Base-by-base conservation (phyloP, 1,139 yeast genomes). In the Petasospora fabianii region DNA sequence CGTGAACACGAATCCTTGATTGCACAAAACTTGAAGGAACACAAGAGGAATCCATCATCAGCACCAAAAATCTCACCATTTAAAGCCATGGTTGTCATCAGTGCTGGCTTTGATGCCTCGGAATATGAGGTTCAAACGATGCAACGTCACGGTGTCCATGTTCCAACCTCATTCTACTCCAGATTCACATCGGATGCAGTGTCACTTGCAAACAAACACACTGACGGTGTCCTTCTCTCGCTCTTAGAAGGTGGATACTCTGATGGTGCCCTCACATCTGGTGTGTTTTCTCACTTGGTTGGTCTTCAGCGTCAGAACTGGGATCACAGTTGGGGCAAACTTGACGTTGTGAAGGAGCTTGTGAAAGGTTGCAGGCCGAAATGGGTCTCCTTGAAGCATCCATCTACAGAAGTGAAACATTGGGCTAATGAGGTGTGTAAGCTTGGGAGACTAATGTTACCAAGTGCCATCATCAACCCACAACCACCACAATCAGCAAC, bases 31-130 rank as follows among this genome's bases (percentile, higher is more conserved):
- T 27, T 33, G 11, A 24, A 28, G 21, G 34, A 28, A 8, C 18
- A 28, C 18, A 29, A 63, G 68, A 34, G 61, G 65, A 27, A 27
- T 3, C 17, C 28, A 14, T n/a, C 28, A n/a, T n/a, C n/a, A n/a
- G n/a, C n/a, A 6, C 16, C 16, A 5, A 22, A 12, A 33, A 12
- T 60, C 59, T 42, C 64, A 46, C 75, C 77, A 1, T 84, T 81
- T 61, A 81, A 80, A 53, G 87, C 92, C 0, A 59, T 85, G 44
- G 76, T 86, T 5, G 71, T 82, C 14, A 70, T 86, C 2, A 83
- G 94, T 30, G 92, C 96, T 1, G 96, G 96, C 3, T 86, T 86
- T 58, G 96, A 86, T 62, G 95, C 95, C 3, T 81, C 87, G 21
- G 96, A 86, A 58, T 80, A 77, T 57, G 96, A 86, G 56, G 80